These are phyloP conservation scores for Onygena corvina DNA, from an alignment of 2,329 filamentous ascomycete species.

Conservation along the genomic window DNA sequence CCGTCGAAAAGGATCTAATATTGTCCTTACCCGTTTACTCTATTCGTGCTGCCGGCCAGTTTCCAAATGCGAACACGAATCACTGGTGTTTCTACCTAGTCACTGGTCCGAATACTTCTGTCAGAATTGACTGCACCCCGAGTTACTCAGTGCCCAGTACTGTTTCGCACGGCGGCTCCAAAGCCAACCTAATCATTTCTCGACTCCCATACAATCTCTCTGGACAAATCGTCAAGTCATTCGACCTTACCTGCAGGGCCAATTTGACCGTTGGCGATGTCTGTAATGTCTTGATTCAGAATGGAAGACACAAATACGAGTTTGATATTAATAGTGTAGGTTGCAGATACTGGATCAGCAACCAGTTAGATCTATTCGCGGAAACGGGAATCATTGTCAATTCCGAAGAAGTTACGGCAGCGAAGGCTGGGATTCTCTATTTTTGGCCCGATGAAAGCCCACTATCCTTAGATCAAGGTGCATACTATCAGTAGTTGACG, in stretches of 20 bases:
- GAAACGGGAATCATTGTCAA: too few species aligned
- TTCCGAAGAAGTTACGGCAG: too few species aligned
- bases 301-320: constrained; percentile 19
- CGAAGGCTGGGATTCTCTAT: too few species aligned
- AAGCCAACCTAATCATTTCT: constrained; percentile 17
- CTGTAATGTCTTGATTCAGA: constrained; percentile 9
- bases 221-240: constrained; percentile 8
- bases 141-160: constrained; percentile 16
- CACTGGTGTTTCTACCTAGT: constrained; percentile 9
- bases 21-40: neutral
- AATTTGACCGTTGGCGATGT: constrained; percentile 12
- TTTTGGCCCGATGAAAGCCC: too few species aligned
- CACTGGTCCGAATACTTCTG: constrained; percentile 10
- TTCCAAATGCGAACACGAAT: neutral
- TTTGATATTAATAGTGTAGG: constrained; percentile 18
- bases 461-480: too few species aligned
- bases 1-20: neutral
- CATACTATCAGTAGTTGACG: too few species aligned
- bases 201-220: neutral
- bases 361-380: constrained; percentile 17
- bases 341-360: constrained; percentile 16
- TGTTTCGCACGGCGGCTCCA: constrained; percentile 17
- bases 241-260: constrained; percentile 10
- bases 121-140: constrained; percentile 20
- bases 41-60: neutral